phyloP scores from a whole-genome alignment of 306 rosid species.

The Albizia julibrissin region DNA sequence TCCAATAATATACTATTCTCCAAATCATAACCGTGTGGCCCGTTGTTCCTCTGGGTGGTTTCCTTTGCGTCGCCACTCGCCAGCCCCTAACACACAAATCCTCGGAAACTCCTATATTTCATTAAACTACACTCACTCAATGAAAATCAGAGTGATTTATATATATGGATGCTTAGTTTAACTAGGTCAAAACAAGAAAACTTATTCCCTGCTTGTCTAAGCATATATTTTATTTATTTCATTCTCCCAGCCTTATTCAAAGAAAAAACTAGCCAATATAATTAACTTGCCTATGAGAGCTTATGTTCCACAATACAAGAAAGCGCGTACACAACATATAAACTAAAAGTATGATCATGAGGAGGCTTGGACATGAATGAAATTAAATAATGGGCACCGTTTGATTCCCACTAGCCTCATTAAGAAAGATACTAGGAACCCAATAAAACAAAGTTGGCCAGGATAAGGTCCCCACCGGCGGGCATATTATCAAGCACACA shows the following conservation, averaged over 20 bases:
- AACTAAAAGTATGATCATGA: not conserved
- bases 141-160: not conserved
- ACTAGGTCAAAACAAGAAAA: not conserved
- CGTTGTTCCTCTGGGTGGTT: slow-evolving; percentile 1
- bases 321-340: not conserved
- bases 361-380: not conserved
- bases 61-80: slow-evolving; percentile 24
- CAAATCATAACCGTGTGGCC: not conserved
- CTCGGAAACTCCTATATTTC: slow-evolving; percentile 10
- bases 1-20: not conserved
- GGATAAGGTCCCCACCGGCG: slow-evolving; percentile 35
- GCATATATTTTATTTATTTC: not conserved
- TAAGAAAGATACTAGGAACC: slow-evolving; percentile 42
- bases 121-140: not conserved
- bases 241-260: not conserved
- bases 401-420: slow-evolving; percentile 44
- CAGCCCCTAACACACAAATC: slow-evolving; percentile 3
- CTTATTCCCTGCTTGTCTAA: too few species aligned
- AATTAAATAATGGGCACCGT: slow-evolving; percentile 22
- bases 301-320: not conserved
- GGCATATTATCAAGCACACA: slow-evolving; percentile 46
- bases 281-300: not conserved
- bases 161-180: too few species aligned
- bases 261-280: not conserved
- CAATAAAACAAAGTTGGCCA: slow-evolving; percentile 31